Percentiles rank a stretch among this genome's conserved stretches.
phyloP scores from a whole-genome alignment of 768 basidiomycete genomes.

The Dendrothele bispora region DNA sequence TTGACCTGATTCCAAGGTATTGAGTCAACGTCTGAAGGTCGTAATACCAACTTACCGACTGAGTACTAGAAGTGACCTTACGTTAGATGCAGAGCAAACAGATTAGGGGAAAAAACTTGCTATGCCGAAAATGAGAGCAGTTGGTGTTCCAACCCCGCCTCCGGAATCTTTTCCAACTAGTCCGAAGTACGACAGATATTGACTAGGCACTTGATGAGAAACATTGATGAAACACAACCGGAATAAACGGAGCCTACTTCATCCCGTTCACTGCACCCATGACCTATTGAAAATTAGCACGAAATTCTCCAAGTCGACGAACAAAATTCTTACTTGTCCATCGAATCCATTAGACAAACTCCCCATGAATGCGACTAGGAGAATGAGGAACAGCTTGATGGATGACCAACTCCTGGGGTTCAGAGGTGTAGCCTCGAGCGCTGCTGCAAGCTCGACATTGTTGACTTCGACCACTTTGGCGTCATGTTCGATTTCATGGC shows the following conservation, averaged over 20 bases:
- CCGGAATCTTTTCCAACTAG: conserved; percentile 38
- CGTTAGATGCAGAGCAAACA: background rate
- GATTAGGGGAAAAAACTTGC: conserved; percentile 21
- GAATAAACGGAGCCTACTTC: conserved; percentile 29
- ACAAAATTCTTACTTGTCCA: conserved; percentile 33
- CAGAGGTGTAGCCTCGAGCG: conserved; percentile 42
- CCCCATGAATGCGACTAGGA: conserved; percentile 45
- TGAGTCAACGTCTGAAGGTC: background rate
- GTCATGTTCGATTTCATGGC: conserved; percentile 17
- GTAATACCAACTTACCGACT: conserved; percentile 27
- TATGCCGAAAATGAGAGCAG: conserved; percentile 46
- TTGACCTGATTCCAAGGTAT: conserved; percentile 20
- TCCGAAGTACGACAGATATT: conserved; percentile 41
- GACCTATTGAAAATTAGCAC: conserved; percentile 23
- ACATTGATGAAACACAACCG: background rate
- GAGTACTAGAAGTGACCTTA: conserved; percentile 31
- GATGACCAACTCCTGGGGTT: conserved; percentile 37
- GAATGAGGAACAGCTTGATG: conserved; percentile 39
- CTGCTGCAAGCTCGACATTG: conserved; percentile 45
- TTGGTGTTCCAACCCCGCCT: conserved; percentile 42
- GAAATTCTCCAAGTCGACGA: background rate
- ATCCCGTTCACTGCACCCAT: conserved; percentile 50
- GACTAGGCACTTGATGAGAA: conserved; percentile 20
- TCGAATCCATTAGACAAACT: conserved; percentile 49
- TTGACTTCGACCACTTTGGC: conserved; percentile 28